Conservation (phyloP, 768 basidiomycete species). For the Mycena belliarum region DNA sequence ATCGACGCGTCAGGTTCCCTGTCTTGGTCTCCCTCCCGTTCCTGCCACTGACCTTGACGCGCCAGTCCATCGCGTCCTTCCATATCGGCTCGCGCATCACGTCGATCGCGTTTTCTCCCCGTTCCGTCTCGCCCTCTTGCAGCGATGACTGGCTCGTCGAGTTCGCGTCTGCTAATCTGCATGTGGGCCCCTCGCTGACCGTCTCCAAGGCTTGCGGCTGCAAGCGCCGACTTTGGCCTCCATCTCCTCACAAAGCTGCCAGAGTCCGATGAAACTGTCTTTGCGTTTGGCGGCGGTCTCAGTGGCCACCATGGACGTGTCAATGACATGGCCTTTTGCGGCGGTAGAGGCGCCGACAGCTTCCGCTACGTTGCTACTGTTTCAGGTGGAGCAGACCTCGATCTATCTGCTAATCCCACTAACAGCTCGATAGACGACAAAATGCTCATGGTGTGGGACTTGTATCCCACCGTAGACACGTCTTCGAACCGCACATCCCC, state of each 20-base stretch:
- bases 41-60: constrained; percentile 10
- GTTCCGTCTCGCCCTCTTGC: constrained; percentile 63
- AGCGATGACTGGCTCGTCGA: constrained; percentile 72
- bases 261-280: constrained; percentile 50
- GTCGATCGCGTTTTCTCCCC: constrained; percentile 77
- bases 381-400: constrained; percentile 50
- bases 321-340: constrained; percentile 80
- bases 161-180: constrained; percentile 41
- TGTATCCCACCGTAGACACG: constrained; percentile 57
- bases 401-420: constrained; percentile 9
- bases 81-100: constrained; percentile 72
- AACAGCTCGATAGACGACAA: constrained; percentile 59
- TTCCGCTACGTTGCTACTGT: constrained; percentile 79
- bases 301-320: constrained; percentile 81
- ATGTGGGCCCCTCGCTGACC: background rate
- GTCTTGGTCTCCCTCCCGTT: constrained; percentile 2
- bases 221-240: constrained; percentile 68
- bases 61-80: constrained; percentile 61
- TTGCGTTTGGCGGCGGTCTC: constrained; percentile 75
- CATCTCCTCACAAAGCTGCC: constrained; percentile 65
- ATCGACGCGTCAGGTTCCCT: too few species aligned
- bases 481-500: constrained; percentile 39
- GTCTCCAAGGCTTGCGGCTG: constrained; percentile 61
- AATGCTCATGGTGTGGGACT: constrained; percentile 86
- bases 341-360: constrained; percentile 68